Base-by-base conservation (phyloP, 257 asterid species). In the Cynanchum wilfordii region DNA sequence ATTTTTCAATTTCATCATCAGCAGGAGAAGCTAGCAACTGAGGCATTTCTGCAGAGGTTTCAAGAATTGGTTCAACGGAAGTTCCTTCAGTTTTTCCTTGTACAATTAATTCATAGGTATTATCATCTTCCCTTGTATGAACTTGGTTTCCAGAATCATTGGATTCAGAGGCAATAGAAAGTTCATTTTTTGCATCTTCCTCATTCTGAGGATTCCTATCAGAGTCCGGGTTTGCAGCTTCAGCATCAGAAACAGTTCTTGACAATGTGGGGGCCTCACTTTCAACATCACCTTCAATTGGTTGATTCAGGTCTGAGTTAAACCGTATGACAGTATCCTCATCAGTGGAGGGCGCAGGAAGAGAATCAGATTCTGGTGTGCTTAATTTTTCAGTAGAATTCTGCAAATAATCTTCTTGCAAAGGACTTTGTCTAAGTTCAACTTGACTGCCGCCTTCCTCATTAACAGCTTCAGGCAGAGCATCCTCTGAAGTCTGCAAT, bases 271-370 rank as follows among this genome's bases (percentile, higher is more conserved):
- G 51, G 0, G 10, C 27, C 75, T 71, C 71, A 58, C 77, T 72
- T 69, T 45, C 80, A 30, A 51, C 75, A 36, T 71, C 73, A 33
- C 19, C 60, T 45, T 57, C 65, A 52, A 44, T 54, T 24, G 77
- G 71, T 49, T 66, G 58, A 62, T 75, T 79, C 73, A 69, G 65
- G 27, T 47, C 75, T n/a, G 69, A 67, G 73, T 24, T 25, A 40
- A 70, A 60, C 63, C 10, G 65, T 68, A 50, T 22, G 27, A 60
- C 22, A 47, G 38, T 36, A 60, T 77, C 60, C 59, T 60, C 72
- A 71, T 49, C 9, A 8, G 27, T 66, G 29, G 47, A 67, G 7
- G 55, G 47, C 15, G 72, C 24, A 66, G 51, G 45, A 52, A 55
- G 58, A 51, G 67, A 69, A 47, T 66, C 40, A 17, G 57, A 74